These are phyloP conservation scores for Elsinoe batatas DNA, from an alignment of 2,329 filamentous ascomycete genomes.

Conservation along the genomic window DNA sequence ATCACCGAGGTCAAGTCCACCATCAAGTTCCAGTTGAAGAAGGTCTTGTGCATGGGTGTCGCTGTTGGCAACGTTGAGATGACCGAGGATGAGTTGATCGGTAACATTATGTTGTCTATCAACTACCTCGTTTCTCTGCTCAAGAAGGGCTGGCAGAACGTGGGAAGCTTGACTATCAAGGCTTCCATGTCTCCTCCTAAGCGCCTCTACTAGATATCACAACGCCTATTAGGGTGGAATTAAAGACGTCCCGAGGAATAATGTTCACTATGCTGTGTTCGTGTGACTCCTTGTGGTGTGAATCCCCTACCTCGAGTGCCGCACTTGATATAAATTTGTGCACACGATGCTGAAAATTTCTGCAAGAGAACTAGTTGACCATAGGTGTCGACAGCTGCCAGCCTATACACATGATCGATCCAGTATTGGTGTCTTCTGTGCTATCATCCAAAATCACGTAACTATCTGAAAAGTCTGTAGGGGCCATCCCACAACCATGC, in stretches of 20 bases:
- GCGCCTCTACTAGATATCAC: conserved; percentile 73
- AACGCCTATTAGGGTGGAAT: background rate
- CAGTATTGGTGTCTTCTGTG: too few relatives aligned
- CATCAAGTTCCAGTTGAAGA: conserved; percentile 99
- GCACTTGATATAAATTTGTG: too few relatives aligned
- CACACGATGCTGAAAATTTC: too few relatives aligned
- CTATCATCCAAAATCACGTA: background rate
- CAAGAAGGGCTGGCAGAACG: conserved; percentile 99
- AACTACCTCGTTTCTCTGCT: conserved; percentile 99
- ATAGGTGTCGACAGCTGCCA: too few relatives aligned
- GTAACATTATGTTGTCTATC: conserved; percentile 99
- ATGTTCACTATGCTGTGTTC: background rate
- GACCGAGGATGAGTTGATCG: conserved; percentile 86
- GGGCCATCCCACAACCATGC: conserved; percentile 36
- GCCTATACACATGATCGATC: too few relatives aligned
- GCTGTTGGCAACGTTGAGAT: conserved; percentile 98
- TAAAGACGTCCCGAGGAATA: background rate
- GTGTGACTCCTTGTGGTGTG: background rate
- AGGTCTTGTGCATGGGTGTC: conserved; percentile 99
- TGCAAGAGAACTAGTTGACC: too few relatives aligned
- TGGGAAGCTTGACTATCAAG: conserved; percentile 99
- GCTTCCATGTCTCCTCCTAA: conserved; percentile 98
- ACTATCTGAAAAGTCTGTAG: conserved; percentile 21
- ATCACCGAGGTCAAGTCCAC: conserved; percentile 99
- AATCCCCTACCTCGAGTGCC: background rate